Evolutionary conservation across 2,329 filamentous ascomycete species (phyloP).

Genomic region (Sporothrix brunneoviolacea): DNA sequence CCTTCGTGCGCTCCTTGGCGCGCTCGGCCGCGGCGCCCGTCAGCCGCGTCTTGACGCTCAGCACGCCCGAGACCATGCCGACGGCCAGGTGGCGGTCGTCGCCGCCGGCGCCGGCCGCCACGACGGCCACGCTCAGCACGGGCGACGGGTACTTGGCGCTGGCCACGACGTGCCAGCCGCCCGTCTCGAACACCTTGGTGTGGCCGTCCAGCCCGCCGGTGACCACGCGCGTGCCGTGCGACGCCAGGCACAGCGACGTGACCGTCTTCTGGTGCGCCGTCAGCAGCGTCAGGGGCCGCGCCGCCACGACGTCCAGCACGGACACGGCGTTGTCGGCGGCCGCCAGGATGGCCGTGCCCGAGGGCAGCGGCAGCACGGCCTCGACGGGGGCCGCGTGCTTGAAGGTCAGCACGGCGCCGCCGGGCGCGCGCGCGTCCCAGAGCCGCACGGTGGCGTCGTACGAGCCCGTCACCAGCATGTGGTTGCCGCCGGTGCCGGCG

Average conservation of each 20-base stretch:
- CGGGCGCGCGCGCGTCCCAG: slow-evolving; percentile 80
- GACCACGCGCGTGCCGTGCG: slow-evolving; percentile 71
- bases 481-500: slow-evolving; percentile 34
- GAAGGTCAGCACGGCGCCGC: slow-evolving; percentile 74
- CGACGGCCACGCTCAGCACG: slow-evolving; percentile 74
- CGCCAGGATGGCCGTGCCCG: slow-evolving; percentile 79
- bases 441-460: slow-evolving; percentile 91
- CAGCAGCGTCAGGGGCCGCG: slow-evolving; percentile 77
- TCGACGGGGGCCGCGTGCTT: slow-evolving; percentile 89
- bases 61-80: slow-evolving; percentile 87
- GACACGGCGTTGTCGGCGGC: slow-evolving; percentile 81
- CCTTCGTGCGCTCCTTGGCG: slow-evolving; percentile 13
- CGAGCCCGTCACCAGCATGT: slow-evolving; percentile 79
- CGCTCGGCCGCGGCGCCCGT: slow-evolving; percentile 17
- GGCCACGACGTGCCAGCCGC: slow-evolving; percentile 91
- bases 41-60: slow-evolving; percentile 34
- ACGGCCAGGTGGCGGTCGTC: slow-evolving; percentile 92
- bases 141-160: slow-evolving; percentile 90
- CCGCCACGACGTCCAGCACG: slow-evolving; percentile 87
- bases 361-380: slow-evolving; percentile 76
- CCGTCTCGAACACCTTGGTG: slow-evolving; percentile 93
- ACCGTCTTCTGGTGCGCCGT: slow-evolving; percentile 98
- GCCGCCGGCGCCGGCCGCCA: slow-evolving; percentile 57
- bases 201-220: slow-evolving; percentile 90
- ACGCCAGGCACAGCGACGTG: slow-evolving; percentile 76